phyloP scores from a whole-genome alignment of 139 green algal genomes.

The Yamagishiella unicocca region DNA sequence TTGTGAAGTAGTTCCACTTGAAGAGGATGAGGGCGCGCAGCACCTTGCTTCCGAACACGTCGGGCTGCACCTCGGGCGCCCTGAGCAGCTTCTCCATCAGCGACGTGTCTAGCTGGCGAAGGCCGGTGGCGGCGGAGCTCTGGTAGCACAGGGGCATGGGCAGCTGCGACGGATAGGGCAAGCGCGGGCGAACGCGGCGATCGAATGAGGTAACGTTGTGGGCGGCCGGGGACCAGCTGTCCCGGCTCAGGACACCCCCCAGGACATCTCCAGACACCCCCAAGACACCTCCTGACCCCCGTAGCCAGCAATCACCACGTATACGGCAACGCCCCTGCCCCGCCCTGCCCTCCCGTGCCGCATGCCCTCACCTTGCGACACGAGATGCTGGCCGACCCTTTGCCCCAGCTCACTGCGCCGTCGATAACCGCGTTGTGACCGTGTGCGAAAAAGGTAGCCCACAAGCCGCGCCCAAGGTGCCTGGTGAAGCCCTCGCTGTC shows the following conservation, averaged over 20 bases:
- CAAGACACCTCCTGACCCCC: too few species aligned
- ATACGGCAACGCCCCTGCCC: too few species aligned
- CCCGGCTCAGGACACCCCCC: too few species aligned
- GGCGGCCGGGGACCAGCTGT: too few species aligned
- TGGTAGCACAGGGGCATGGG: background rate
- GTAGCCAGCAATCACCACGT: too few species aligned
- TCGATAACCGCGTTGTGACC: slow-evolving; percentile 21
- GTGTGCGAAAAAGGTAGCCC: background rate
- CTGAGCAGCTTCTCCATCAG: slow-evolving; percentile 19
- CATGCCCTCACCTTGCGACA: slow-evolving; percentile 21
- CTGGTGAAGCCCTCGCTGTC: background rate
- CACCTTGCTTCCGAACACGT: background rate
- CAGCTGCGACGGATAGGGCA: background rate
- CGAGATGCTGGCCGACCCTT: background rate
- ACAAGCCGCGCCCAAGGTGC: background rate
- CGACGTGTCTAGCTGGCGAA: background rate
- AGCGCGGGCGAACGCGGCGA: too few species aligned
- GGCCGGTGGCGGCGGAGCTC: background rate
- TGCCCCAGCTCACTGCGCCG: background rate
- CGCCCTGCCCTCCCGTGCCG: background rate
- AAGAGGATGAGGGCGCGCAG: slow-evolving; percentile 23
- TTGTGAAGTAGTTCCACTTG: slow-evolving; percentile 33
- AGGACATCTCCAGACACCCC: too few species aligned
- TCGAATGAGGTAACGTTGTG: too few species aligned
- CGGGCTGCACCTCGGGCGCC: background rate